Conservation (phyloP, 1,284 basidiomycete species). For the Thelephora terrestris region DNA sequence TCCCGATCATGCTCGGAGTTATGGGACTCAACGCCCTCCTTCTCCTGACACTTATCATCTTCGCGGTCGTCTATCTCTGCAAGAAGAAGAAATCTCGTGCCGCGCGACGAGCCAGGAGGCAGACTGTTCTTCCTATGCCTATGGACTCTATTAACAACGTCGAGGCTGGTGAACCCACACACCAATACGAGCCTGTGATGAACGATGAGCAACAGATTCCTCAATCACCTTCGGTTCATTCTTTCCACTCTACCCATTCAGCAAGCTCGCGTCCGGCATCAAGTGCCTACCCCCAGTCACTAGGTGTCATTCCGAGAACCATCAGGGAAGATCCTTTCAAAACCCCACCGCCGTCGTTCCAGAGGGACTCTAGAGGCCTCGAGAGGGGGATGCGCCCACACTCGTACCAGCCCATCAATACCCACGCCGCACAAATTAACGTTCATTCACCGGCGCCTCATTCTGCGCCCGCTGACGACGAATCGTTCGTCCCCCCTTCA, state of each 20-base stretch:
- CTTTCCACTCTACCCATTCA: not conserved
- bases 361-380: conserved; percentile 11
- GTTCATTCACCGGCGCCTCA: no score
- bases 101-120: conserved; percentile 20
- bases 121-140: conserved; percentile 44
- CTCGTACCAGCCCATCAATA: conserved; percentile 13
- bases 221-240: not conserved
- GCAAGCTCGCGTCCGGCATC: no score
- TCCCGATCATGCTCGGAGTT: conserved; percentile 61
- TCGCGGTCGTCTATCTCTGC: conserved; percentile 41
- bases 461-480: conserved; percentile 27
- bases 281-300: not conserved
- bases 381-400: conserved; percentile 10
- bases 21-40: conserved; percentile 65
- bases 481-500: conserved; percentile 56
- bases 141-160: conserved; percentile 15
- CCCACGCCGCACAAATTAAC: conserved; percentile 32
- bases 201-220: no score
- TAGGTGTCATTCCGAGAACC: not conserved
- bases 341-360: not conserved
- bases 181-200: not conserved
- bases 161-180: not conserved
- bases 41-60: conserved; percentile 42
- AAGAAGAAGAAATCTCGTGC: conserved; percentile 23
- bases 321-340: not conserved